Evolutionary conservation across 495 filamentous ascomycete genomes (phyloP).

Genomic region (Peziza echinospora): DNA sequence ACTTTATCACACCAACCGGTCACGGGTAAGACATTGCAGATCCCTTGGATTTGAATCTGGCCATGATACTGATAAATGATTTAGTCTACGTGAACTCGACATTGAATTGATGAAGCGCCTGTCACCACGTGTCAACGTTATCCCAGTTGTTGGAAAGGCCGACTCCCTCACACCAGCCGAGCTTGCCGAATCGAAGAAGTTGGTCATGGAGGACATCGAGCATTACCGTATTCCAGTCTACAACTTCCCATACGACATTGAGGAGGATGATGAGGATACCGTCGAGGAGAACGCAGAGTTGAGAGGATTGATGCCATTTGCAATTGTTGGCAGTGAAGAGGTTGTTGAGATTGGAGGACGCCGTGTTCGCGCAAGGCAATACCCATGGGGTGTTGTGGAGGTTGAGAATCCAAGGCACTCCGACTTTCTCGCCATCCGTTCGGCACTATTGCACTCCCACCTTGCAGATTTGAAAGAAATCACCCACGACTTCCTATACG

Average conservation of each 20-base stretch:
- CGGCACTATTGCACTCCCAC: slow-evolving; percentile 88
- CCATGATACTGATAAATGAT: slow-evolving; percentile 11
- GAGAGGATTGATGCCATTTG: slow-evolving; percentile 92
- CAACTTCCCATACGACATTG: slow-evolving; percentile 99
- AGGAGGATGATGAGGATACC: slow-evolving; percentile 98
- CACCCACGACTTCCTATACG: slow-evolving; percentile 97
- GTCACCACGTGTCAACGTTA: slow-evolving; percentile 93
- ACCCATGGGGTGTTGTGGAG: slow-evolving; percentile 97
- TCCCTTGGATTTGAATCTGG: too few species aligned
- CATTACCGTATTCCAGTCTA: slow-evolving; percentile 99
- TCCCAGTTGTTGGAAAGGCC: slow-evolving; percentile 95
- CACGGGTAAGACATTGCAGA: slow-evolving; percentile 45
- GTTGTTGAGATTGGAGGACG: slow-evolving; percentile 80
- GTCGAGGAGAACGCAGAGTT: slow-evolving; percentile 98
- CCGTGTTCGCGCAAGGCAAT: slow-evolving; percentile 82
- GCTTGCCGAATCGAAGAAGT: slow-evolving; percentile 94
- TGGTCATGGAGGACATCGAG: slow-evolving; percentile 99
- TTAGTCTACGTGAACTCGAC: slow-evolving; percentile 85
- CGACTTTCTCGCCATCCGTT: slow-evolving; percentile 93
- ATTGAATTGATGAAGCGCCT: slow-evolving; percentile 99
- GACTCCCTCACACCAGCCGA: slow-evolving; percentile 92
- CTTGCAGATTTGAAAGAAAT: slow-evolving; percentile 97
- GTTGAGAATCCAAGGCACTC: slow-evolving; percentile 98
- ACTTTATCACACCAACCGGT: slow-evolving; percentile 97
- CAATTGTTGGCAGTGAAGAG: slow-evolving; percentile 93